These are phyloP conservation scores for Vigna angularis DNA, from an alignment of 306 rosid genomes.

Conservation along the genomic window DNA sequence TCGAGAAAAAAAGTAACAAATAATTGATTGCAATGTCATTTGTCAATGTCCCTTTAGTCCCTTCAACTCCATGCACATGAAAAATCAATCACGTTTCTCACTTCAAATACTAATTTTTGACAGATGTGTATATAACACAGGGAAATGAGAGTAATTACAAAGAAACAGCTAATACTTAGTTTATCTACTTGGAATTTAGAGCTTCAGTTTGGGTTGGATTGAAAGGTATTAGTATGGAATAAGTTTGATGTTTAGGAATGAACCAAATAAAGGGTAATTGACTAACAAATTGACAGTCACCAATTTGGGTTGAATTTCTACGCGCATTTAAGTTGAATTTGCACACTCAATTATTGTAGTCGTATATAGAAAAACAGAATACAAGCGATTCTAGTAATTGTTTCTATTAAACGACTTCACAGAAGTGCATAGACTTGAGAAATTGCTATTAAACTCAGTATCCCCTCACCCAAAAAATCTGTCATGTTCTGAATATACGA, in stretches of 20 bases:
- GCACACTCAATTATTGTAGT: slow-evolving; percentile 32
- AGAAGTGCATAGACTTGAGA: slow-evolving; percentile 18
- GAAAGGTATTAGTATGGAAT: not conserved
- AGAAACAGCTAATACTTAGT: not conserved
- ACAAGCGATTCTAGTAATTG: slow-evolving; percentile 2
- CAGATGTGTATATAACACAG: not conserved
- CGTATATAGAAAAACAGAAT: not conserved
- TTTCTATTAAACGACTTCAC: not conserved
- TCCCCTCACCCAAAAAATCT: not conserved
- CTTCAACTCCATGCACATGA: not conserved
- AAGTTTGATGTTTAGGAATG: slow-evolving; percentile 25
- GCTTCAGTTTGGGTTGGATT: not conserved
- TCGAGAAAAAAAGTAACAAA: not conserved
- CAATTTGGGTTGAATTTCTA: slow-evolving; percentile 27
- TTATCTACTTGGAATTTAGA: not conserved
- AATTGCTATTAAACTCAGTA: not conserved
- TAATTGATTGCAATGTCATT: not conserved
- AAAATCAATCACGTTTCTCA: not conserved
- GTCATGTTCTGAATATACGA: slow-evolving; percentile 5
- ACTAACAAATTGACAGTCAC: slow-evolving; percentile 9
- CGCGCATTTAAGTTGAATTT: slow-evolving; percentile 10
- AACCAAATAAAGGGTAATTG: slow-evolving; percentile 20
- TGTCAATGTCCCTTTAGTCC: not conserved
- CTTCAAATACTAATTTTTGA: not conserved
- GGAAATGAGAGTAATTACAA: not conserved